Percentiles rank a stretch among this genome's conserved stretches.
These are phyloP conservation scores for Cymodocea nodosa DNA, from an alignment of 116 monocot species.

Conservation along the genomic window DNA sequence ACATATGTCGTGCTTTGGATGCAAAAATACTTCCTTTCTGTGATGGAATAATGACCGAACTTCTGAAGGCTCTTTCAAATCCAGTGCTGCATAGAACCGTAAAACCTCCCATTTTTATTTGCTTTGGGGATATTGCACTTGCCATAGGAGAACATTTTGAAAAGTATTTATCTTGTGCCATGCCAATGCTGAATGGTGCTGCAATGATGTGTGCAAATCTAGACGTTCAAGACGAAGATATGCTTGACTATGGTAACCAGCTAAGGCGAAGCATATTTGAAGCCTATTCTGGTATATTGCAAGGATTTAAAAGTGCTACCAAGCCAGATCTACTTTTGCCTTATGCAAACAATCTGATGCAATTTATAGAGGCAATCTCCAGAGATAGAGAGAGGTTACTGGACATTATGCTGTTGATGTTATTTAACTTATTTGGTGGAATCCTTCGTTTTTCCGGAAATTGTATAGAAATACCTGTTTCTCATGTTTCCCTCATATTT, in stretches of 20 bases:
- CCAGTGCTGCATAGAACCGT: conserved; percentile 60
- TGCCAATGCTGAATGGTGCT: conserved; percentile 68
- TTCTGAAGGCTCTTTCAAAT: conserved; percentile 71
- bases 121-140: conserved; percentile 84
- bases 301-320: conserved; percentile 59
- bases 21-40: conserved; percentile 45
- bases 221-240: conserved; percentile 50
- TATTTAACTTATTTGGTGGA: no score
- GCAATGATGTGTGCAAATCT: conserved; percentile 41
- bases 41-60: conserved; percentile 62
- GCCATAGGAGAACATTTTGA: conserved; percentile 69
- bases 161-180: conserved; percentile 51
- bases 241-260: conserved; percentile 61
- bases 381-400: conserved; percentile 52
- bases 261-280: conserved; percentile 69
- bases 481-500: neutral
- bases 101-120: conserved; percentile 73
- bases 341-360: conserved; percentile 42
- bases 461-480: neutral
- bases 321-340: conserved; percentile 40
- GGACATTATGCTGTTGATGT: neutral
- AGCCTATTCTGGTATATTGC: conserved; percentile 77
- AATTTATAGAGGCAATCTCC: conserved; percentile 61
- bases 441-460: no score
- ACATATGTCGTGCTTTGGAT: conserved; percentile 68